Evolutionary conservation across 177 flowering plant species (phyloP).

Genomic region (Vitis hybrid): DNA sequence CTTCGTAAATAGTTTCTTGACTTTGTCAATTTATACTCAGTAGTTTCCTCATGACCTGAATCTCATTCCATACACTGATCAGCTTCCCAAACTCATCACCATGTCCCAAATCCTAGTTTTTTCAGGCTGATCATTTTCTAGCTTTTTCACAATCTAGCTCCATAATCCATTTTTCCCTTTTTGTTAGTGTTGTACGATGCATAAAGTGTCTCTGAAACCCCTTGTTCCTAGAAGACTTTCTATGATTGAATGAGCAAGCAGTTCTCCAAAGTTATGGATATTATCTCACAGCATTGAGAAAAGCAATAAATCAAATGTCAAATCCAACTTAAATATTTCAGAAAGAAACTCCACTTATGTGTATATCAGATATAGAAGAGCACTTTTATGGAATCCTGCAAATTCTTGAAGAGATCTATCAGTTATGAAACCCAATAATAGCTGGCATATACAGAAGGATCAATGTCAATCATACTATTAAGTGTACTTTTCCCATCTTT

Average conservation of each 20-base stretch:
- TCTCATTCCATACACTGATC: too few relatives aligned
- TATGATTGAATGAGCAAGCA: slow-evolving; percentile 91
- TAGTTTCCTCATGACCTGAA: too few relatives aligned
- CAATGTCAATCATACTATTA: slow-evolving; percentile 95
- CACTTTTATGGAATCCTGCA: slow-evolving; percentile 84
- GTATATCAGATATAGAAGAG: slow-evolving; percentile 90
- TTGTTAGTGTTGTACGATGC: too few relatives aligned
- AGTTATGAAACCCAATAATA: slow-evolving; percentile 92
- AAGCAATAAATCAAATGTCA: too few relatives aligned
- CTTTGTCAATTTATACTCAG: too few relatives aligned
- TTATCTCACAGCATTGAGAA: slow-evolving; percentile 35
- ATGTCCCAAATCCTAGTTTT: too few relatives aligned
- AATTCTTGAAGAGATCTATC: slow-evolving; percentile 74
- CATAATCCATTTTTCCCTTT: too few relatives aligned
- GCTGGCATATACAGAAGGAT: slow-evolving; percentile 97
- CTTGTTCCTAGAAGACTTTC: slow-evolving; percentile 17
- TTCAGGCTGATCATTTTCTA: too few relatives aligned
- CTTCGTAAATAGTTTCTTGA: too few relatives aligned
- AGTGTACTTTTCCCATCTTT: slow-evolving; percentile 88
- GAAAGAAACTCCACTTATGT: slow-evolving; percentile 88
- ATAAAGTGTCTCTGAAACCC: too few relatives aligned
- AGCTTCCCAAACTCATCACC: too few relatives aligned
- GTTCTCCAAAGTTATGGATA: slow-evolving; percentile 93
- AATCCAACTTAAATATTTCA: slow-evolving; percentile 70
- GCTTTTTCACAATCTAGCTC: too few relatives aligned